These are phyloP conservation scores for Citrus inodora DNA, from an alignment of 345 rosid species.

Conservation along the genomic window DNA sequence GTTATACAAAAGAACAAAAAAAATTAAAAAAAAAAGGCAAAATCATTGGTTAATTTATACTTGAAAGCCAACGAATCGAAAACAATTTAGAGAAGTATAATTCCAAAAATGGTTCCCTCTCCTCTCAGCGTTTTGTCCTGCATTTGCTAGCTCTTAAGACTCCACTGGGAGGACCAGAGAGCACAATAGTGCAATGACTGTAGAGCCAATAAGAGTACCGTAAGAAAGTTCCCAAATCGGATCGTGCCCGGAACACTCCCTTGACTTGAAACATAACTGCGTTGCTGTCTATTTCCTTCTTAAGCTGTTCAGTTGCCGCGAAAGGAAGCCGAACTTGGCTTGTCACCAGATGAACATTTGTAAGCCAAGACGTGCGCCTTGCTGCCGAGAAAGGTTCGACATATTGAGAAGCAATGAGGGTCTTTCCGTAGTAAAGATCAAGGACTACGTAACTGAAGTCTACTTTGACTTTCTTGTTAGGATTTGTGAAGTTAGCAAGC, in stretches of 20 bases:
- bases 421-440: constrained; percentile 61
- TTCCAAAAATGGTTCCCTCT: background rate
- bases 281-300: constrained; percentile 47
- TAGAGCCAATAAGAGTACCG: constrained; percentile 72
- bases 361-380: constrained; percentile 39
- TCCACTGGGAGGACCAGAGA: constrained; percentile 73
- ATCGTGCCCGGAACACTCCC: constrained; percentile 68
- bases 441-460: constrained; percentile 65
- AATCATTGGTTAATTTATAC: background rate
- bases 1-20: background rate
- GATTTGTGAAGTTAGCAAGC: constrained; percentile 85
- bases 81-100: background rate
- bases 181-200: constrained; percentile 46
- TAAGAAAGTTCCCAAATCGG: constrained; percentile 56
- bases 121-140: constrained; percentile 58
- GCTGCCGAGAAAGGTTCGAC: constrained; percentile 67
- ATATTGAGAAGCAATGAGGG: constrained; percentile 58
- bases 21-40: too few species aligned
- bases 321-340: constrained; percentile 69
- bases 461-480: constrained; percentile 65
- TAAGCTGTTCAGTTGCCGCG: constrained; percentile 42
- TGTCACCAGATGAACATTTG: constrained; percentile 52
- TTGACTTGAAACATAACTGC: constrained; percentile 47
- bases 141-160: constrained; percentile 54
- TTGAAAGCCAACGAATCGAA: background rate